Evolutionary conservation across 805 yeast species (phyloP).

Genomic region (Hanseniaspora clermontiae): DNA sequence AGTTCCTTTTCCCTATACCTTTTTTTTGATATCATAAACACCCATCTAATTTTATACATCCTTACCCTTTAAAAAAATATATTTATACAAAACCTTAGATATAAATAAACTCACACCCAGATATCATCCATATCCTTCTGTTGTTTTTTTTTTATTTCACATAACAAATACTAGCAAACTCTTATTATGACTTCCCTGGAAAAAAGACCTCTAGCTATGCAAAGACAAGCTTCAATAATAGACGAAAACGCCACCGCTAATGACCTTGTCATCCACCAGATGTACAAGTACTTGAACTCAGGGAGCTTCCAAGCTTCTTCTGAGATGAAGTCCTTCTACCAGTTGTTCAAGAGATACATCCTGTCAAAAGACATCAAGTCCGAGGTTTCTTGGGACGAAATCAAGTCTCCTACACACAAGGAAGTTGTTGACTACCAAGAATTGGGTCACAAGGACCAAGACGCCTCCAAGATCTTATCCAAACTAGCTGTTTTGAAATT

Average conservation of each 20-base stretch:
- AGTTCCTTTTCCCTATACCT: too few species aligned
- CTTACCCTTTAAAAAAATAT: too few species aligned
- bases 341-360: slow-evolving; percentile 83
- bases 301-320: slow-evolving; percentile 48
- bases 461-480: slow-evolving; percentile 36
- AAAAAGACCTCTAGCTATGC: neutral
- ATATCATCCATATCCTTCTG: too few species aligned
- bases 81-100: too few species aligned
- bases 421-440: slow-evolving; percentile 74
- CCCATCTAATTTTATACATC: too few species aligned
- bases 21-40: too few species aligned
- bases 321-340: slow-evolving; percentile 90
- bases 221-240: slow-evolving; percentile 5
- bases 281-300: slow-evolving; percentile 22
- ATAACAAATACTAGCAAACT: neutral
- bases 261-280: slow-evolving; percentile 13
- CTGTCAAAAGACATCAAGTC: slow-evolving; percentile 77
- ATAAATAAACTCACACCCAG: too few species aligned
- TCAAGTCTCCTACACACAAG: slow-evolving; percentile 75
- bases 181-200: slow-evolving; percentile 10
- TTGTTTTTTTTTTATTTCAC: too few species aligned
- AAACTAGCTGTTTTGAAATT: slow-evolving; percentile 90
- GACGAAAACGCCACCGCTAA: slow-evolving; percentile 10
- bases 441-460: slow-evolving; percentile 25
- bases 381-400: slow-evolving; percentile 80